Percentiles rank a stretch among this genome's conserved stretches.
phyloP scores from a whole-genome alignment of 2,329 filamentous ascomycete species.

The Epichloe coenophiala region DNA sequence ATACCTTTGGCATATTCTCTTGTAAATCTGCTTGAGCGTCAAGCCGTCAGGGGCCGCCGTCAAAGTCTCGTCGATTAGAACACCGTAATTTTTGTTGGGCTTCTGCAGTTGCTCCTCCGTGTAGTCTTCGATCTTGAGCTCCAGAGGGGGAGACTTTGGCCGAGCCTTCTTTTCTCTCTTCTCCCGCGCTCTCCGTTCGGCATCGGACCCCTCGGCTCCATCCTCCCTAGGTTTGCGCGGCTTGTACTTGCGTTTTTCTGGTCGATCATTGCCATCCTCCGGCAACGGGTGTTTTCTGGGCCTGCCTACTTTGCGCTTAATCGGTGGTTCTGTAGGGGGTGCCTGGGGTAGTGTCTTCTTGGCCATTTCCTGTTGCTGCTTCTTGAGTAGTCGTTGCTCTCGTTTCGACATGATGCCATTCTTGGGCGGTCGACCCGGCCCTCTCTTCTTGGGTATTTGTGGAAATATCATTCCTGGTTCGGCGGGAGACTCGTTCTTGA shows the following conservation, averaged over 20 bases:
- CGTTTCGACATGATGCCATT: conserved; percentile 75
- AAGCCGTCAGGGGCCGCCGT: conserved; percentile 39
- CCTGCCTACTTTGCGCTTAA: conserved; percentile 52
- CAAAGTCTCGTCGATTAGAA: conserved; percentile 47
- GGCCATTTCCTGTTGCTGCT: conserved; percentile 32
- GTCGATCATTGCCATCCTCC: conserved; percentile 38
- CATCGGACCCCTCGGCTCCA: conserved; percentile 41
- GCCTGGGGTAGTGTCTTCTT: conserved; percentile 37
- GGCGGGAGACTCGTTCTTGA: conserved; percentile 17
- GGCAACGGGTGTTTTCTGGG: conserved; percentile 50
- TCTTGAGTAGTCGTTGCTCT: conserved; percentile 52
- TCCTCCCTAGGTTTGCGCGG: conserved; percentile 45
- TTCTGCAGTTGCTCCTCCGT: conserved; percentile 45
- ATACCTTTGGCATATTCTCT: conserved; percentile 43
- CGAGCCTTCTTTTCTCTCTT: conserved; percentile 47
- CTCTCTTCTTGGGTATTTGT: conserved; percentile 51
- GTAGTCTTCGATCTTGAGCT: conserved; percentile 41
- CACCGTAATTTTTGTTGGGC: conserved; percentile 48
- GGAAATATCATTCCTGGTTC: conserved; percentile 24
- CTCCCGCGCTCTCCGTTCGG: conserved; percentile 40
- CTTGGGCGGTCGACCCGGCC: conserved; percentile 69
- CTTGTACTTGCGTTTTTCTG: conserved; percentile 54
- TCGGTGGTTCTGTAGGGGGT: conserved; percentile 34
- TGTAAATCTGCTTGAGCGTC: conserved; percentile 49
- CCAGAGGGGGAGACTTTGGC: conserved; percentile 48